These are phyloP conservation scores for Clausena lansium DNA, from an alignment of 345 rosid genomes.

Conservation along the genomic window DNA sequence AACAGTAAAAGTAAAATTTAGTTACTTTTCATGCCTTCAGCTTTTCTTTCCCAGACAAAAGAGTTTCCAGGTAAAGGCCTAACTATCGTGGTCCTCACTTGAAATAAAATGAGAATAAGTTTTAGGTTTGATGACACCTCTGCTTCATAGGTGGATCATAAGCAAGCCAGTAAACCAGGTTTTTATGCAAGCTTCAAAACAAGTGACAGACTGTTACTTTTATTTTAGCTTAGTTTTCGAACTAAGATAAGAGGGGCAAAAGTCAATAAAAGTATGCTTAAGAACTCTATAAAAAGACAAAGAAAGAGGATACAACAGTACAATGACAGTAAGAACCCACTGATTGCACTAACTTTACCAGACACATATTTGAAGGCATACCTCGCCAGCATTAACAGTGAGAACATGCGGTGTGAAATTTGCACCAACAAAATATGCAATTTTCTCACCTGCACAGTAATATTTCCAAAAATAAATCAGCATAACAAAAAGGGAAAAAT, in stretches of 20 bases:
- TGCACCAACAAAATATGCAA: conserved; percentile 56
- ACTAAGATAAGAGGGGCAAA: background rate
- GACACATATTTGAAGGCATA: conserved; percentile 27
- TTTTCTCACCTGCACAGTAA: conserved; percentile 44
- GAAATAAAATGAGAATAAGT: background rate
- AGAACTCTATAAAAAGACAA: background rate
- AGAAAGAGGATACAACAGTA: background rate
- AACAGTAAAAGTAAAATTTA: background rate
- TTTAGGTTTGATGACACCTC: background rate
- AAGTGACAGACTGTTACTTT: background rate
- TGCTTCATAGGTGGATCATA: background rate
- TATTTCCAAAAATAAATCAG: conserved; percentile 11
- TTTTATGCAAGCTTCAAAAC: background rate
- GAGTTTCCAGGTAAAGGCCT: background rate
- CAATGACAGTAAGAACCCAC: background rate
- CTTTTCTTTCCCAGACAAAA: background rate
- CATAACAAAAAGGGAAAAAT: background rate
- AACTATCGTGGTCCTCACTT: background rate
- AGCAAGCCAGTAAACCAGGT: background rate
- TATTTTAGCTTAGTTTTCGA: background rate
- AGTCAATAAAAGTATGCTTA: background rate
- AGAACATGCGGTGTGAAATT: conserved; percentile 85
- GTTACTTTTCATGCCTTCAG: background rate
- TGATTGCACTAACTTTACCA: background rate
- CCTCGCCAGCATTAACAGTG: conserved; percentile 91